A percentile compares a stretch with the other conserved stretches of the same genome.
These are phyloP conservation scores for Colletotrichum sp. DNA, from an alignment of 2,329 filamentous ascomycete genomes.

Conservation along the genomic window DNA sequence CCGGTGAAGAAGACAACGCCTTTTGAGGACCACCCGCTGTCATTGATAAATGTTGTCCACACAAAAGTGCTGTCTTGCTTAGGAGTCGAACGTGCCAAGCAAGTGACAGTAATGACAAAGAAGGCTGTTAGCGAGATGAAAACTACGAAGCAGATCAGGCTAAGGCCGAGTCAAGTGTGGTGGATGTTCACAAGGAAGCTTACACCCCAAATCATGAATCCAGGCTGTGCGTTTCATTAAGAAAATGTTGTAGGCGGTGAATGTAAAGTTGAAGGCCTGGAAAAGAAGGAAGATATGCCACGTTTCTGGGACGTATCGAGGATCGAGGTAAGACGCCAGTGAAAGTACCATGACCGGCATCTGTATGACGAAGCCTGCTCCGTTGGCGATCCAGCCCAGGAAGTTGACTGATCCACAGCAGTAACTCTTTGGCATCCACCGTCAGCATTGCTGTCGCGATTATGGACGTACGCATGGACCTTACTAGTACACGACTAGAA, in stretches of 20 bases:
- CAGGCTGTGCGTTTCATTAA: slow-evolving; percentile 6
- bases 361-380: slow-evolving; percentile 14
- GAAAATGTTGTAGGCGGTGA: slow-evolving; percentile 2
- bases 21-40: slow-evolving; percentile 29
- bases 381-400: slow-evolving; percentile 11
- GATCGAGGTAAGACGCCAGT: background rate
- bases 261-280: background rate
- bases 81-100: slow-evolving; percentile 24
- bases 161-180: fast-evolving
- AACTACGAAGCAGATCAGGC: background rate
- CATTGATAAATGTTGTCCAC: slow-evolving; percentile 34
- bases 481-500: background rate
- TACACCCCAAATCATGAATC: slow-evolving; percentile 8
- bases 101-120: slow-evolving; percentile 33
- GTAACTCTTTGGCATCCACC: background rate
- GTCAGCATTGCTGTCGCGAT: background rate
- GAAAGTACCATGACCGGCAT: slow-evolving; percentile 10
- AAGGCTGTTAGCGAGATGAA: slow-evolving; percentile 22
- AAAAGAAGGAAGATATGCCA: slow-evolving; percentile 10
- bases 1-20: slow-evolving; percentile 42
- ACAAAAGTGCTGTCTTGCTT: slow-evolving; percentile 25
- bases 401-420: slow-evolving; percentile 10
- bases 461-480: fast-evolving
- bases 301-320: background rate
- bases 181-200: background rate